phyloP scores from a whole-genome alignment of 176 grass and related monocot species.

The Avena atlantica region DNA sequence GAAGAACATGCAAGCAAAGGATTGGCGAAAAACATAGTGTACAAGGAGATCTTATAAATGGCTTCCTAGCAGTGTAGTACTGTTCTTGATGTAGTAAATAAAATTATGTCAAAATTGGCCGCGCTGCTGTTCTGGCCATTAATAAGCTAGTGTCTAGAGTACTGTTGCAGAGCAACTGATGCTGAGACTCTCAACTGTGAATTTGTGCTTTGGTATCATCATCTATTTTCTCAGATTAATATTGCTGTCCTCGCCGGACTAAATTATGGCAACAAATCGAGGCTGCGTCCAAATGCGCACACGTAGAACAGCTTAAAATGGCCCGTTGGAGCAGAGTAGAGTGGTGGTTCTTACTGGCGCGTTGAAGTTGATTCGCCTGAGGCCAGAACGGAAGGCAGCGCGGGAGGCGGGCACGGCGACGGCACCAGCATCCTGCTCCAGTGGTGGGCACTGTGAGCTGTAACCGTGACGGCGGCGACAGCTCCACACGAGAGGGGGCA shows the following conservation, averaged over 20 bases:
- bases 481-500: too few species aligned
- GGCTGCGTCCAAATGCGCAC: background rate
- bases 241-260: background rate
- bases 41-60: conserved; percentile 26
- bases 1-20: conserved; percentile 3
- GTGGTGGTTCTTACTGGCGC: background rate
- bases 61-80: background rate
- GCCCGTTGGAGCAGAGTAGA: background rate
- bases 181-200: background rate
- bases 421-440: background rate
- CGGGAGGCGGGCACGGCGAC: background rate
- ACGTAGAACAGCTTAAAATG: background rate
- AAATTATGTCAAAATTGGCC: conserved; percentile 7
- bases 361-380: background rate
- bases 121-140: background rate
- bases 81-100: conserved; percentile 17
- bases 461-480: background rate
- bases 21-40: conserved; percentile 26
- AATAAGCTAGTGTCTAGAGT: background rate
- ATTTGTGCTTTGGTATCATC: background rate
- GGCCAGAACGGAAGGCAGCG: background rate
- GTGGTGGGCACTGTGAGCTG: background rate
- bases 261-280: background rate
- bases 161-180: conserved; percentile 7
- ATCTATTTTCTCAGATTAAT: background rate